Evolutionary conservation across 139 green algal species (phyloP).

Genomic region (Chlamydomonas urium): DNA sequence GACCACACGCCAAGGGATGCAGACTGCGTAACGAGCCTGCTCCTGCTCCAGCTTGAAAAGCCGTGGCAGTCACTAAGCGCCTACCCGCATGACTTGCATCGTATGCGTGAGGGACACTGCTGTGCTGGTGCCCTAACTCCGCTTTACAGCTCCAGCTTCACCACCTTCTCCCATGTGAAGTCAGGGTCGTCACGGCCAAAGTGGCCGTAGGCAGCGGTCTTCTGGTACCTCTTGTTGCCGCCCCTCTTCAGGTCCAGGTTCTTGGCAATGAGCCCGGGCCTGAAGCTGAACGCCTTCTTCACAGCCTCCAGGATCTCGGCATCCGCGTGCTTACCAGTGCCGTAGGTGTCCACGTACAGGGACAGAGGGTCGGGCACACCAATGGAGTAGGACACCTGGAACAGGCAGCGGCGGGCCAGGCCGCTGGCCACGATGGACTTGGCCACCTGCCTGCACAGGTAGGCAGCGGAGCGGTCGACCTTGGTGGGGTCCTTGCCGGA

Average conservation of each 20-base stretch:
- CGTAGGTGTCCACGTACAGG: conserved; percentile 96
- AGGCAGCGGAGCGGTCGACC: conserved; percentile 87
- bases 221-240: conserved; percentile 84
- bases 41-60: too few species aligned
- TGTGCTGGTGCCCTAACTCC: too few species aligned
- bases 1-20: too few species aligned
- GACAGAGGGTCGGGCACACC: conserved; percentile 95
- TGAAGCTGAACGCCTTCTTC: conserved; percentile 94
- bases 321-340: conserved; percentile 88
- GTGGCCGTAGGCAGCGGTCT: conserved; percentile 95
- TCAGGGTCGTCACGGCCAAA: conserved; percentile 91
- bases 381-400: conserved; percentile 92
- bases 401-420: conserved; percentile 68
- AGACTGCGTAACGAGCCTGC: too few species aligned
- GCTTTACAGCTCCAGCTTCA: neutral
- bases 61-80: too few species aligned
- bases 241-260: conserved; percentile 90
- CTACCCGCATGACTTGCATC: neutral
- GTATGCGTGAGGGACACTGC: neutral
- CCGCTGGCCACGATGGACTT: conserved; percentile 93
- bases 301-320: conserved; percentile 82
- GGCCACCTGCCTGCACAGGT: conserved; percentile 96
- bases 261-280: conserved; percentile 24
- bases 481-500: conserved; percentile 91
- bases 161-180: conserved; percentile 88